These are phyloP conservation scores for Thalassiosira livingstoniorum DNA, from an alignment of 352 stramenopile genomes.

Conservation along the genomic window DNA sequence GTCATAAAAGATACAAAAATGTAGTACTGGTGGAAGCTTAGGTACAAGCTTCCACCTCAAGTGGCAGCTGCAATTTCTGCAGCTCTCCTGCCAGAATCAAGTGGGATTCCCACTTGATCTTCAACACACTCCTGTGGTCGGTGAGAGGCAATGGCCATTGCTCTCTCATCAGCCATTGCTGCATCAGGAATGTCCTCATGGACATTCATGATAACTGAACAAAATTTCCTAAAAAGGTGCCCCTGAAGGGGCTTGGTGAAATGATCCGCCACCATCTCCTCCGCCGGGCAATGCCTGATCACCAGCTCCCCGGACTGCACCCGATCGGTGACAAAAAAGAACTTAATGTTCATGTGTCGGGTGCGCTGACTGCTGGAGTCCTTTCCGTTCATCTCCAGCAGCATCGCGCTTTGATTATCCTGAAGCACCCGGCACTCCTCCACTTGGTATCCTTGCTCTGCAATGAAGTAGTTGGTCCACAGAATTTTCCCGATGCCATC, in stretches of 20 bases:
- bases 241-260: background rate
- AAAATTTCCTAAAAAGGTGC: no score
- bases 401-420: slow-evolving; percentile 60
- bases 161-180: background rate
- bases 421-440: slow-evolving; percentile 19
- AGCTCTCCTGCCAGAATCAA: no score
- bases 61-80: no score
- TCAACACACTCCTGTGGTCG: background rate
- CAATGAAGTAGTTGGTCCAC: slow-evolving; percentile 57
- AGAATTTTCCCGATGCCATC: slow-evolving; percentile 13
- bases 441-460: slow-evolving; percentile 47
- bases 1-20: no score
- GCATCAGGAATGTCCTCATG: background rate
- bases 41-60: no score
- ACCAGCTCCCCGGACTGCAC: no score
- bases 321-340: slow-evolving; percentile 20
- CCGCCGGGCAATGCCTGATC: no score
- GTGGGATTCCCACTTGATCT: no score
- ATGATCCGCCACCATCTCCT: background rate
- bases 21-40: no score
- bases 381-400: slow-evolving; percentile 39
- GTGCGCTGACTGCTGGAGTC: slow-evolving; percentile 32
- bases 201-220: no score
- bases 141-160: background rate
- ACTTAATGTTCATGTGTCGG: slow-evolving; percentile 33